A percentile compares a stretch with the other conserved stretches of the same genome.
These are phyloP conservation scores for Echeveria elegans DNA, from an alignment of 164 flowering plant genomes.

Conservation along the genomic window DNA sequence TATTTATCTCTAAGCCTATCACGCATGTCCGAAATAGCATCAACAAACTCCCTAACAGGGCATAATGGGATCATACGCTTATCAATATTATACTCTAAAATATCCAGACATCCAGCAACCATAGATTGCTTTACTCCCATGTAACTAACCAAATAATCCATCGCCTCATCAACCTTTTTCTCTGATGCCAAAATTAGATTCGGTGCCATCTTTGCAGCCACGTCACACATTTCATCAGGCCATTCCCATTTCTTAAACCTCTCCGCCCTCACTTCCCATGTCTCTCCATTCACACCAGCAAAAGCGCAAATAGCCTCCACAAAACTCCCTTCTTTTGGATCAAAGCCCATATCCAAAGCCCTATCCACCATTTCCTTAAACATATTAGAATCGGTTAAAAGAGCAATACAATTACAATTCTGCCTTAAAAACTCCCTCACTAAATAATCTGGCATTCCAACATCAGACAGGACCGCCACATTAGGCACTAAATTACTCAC, in stretches of 20 bases:
- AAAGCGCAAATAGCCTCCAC: slow-evolving; percentile 1
- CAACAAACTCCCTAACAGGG: not conserved
- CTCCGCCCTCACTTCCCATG: slow-evolving; percentile 12
- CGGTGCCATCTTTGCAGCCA: slow-evolving; percentile 13
- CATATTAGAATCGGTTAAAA: not conserved
- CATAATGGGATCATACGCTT: slow-evolving; percentile 10
- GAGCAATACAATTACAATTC: not conserved
- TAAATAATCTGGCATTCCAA: slow-evolving; percentile 1
- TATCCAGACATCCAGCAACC: slow-evolving; percentile 4
- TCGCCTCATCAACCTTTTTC: slow-evolving; percentile 6
- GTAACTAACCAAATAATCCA: slow-evolving; percentile 19
- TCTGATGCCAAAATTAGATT: slow-evolving; percentile 14
- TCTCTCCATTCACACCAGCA: not conserved
- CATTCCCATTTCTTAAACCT: slow-evolving; percentile 18
- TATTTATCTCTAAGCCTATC: slow-evolving; percentile 7
- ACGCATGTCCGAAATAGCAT: not conserved
- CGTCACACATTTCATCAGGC: slow-evolving; percentile 11
- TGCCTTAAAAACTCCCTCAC: not conserved
- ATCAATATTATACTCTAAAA: slow-evolving; percentile 5
- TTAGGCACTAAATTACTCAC: slow-evolving; percentile 3
- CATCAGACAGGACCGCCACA: slow-evolving; percentile 2
- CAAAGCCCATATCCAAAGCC: slow-evolving; percentile 7
- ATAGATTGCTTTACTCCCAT: slow-evolving; percentile 12
- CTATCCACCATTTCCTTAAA: slow-evolving; percentile 9
- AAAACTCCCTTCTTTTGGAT: slow-evolving; percentile 5